Conservation (phyloP, 2,329 filamentous ascomycete species). For the Plectosphaerella cucumerina region DNA sequence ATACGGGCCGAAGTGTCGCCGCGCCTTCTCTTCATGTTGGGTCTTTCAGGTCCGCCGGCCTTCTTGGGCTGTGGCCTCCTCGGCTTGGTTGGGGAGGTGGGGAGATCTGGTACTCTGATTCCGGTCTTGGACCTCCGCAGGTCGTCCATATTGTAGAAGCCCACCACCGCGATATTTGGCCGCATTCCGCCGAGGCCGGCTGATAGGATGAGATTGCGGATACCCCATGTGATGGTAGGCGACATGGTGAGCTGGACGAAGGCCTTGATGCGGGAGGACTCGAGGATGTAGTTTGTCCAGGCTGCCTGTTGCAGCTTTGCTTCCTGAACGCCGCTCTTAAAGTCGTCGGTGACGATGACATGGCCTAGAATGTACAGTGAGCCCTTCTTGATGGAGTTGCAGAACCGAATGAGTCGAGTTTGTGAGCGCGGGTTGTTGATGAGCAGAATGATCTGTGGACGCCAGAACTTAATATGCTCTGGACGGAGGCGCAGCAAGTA, state of each 20-base stretch:
- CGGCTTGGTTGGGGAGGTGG: conserved; percentile 25
- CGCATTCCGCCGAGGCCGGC: conserved; percentile 84
- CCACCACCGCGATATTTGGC: conserved; percentile 79
- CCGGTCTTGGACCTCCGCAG: conserved; percentile 57
- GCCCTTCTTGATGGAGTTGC: conserved; percentile 87
- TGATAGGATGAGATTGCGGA: conserved; percentile 75
- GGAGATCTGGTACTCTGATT: conserved; percentile 50
- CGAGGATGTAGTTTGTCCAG: conserved; percentile 80
- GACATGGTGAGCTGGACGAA: conserved; percentile 86
- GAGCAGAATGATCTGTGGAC: conserved; percentile 80
- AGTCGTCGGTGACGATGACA: conserved; percentile 82
- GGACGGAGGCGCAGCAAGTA: conserved; percentile 78
- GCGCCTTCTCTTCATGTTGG: conserved; percentile 29
- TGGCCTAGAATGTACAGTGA: conserved; percentile 81
- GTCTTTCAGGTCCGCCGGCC: conserved; percentile 27
- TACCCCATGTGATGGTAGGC: conserved; percentile 78
- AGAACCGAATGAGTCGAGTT: conserved; percentile 82
- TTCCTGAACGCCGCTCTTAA: conserved; percentile 72
- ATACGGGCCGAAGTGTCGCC: conserved; percentile 53
- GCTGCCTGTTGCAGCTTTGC: conserved; percentile 75
- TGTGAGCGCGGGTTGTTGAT: conserved; percentile 80
- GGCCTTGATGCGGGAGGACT: conserved; percentile 81
- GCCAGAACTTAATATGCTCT: conserved; percentile 92
- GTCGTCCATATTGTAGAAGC: conserved; percentile 77
- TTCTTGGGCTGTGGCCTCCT: conserved; percentile 6